phyloP scores from a whole-genome alignment of 176 grass and related monocot species.

The Alopecurus myosuroides region DNA sequence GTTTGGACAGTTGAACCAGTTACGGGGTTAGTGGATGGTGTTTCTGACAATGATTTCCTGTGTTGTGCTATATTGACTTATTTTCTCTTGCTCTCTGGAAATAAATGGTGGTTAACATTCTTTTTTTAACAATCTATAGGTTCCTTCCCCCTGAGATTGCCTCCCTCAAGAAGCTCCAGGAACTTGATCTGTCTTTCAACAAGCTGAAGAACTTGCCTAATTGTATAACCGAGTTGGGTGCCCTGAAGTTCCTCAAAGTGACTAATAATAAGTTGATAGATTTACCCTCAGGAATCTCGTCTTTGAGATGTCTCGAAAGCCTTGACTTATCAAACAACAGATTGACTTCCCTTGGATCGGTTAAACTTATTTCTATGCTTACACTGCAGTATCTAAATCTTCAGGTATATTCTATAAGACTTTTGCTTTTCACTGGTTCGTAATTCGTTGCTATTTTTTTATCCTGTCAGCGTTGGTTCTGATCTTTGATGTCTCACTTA shows the following conservation, averaged over 20 bases:
- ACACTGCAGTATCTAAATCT: slow-evolving; percentile 82
- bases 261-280: slow-evolving; percentile 93
- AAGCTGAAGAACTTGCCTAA: slow-evolving; percentile 93
- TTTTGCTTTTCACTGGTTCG: not conserved
- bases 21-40: not conserved
- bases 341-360: slow-evolving; percentile 66
- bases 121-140: slow-evolving; percentile 41
- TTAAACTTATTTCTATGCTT: slow-evolving; percentile 79
- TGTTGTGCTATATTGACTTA: slow-evolving; percentile 6
- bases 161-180: slow-evolving; percentile 70
- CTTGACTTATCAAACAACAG: slow-evolving; percentile 93
- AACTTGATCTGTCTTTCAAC: slow-evolving; percentile 96
- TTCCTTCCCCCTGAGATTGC: slow-evolving; percentile 93
- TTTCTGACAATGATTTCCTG: not conserved
- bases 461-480: not conserved
- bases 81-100: not conserved
- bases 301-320: slow-evolving; percentile 69
- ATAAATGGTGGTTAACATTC: slow-evolving; percentile 3
- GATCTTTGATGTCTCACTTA: not conserved
- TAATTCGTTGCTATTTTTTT: slow-evolving; percentile 11
- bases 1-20: not conserved
- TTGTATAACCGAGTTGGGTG: slow-evolving; percentile 61
- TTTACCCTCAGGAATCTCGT: slow-evolving; percentile 70
- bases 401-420: slow-evolving; percentile 59
- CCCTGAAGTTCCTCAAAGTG: slow-evolving; percentile 74